Percentiles rank a stretch among this genome's conserved stretches.
Conservation (phyloP, 495 filamentous ascomycete genomes). For the Xylaria bambusicola region DNA sequence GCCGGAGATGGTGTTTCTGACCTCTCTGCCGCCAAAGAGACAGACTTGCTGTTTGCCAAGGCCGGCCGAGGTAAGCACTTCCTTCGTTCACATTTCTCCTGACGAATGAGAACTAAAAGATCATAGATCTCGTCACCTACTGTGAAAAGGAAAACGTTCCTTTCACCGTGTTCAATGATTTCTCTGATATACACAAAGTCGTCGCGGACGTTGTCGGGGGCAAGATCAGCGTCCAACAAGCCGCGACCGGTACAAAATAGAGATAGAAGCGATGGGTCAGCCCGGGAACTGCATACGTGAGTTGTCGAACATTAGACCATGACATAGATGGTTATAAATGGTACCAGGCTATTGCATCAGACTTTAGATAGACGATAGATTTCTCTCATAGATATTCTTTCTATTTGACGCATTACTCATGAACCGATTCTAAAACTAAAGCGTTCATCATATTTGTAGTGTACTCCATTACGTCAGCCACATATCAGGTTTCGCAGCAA, state of each 20-base stretch:
- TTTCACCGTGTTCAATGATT: slow-evolving; percentile 80
- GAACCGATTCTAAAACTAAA: too few species aligned
- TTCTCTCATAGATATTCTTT: slow-evolving; percentile 7
- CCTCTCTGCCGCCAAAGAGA: slow-evolving; percentile 82
- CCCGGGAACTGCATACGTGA: background rate
- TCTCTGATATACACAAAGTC: slow-evolving; percentile 69
- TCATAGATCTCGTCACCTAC: slow-evolving; percentile 74
- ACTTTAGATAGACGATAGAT: slow-evolving; percentile 21
- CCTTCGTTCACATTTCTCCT: slow-evolving; percentile 4
- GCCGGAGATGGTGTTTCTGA: slow-evolving; percentile 91
- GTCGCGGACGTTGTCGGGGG: slow-evolving; percentile 72
- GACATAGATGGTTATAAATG: background rate
- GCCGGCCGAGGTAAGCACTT: slow-evolving; percentile 70
- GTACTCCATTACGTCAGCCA: background rate
- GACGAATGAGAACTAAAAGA: slow-evolving; percentile 1
- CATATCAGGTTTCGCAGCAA: background rate
- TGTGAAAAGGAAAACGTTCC: slow-evolving; percentile 76
- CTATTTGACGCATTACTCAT: background rate
- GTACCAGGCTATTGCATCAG: slow-evolving; percentile 7
- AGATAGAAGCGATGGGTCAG: slow-evolving; percentile 2
- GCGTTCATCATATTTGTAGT: too few species aligned
- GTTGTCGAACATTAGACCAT: slow-evolving; percentile 18
- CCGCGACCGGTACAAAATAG: slow-evolving; percentile 37
- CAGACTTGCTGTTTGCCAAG: slow-evolving; percentile 89
- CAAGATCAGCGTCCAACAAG: slow-evolving; percentile 50